Evolutionary conservation across 176 grass and related monocot species (phyloP).

Genomic region (Avena atlantica): DNA sequence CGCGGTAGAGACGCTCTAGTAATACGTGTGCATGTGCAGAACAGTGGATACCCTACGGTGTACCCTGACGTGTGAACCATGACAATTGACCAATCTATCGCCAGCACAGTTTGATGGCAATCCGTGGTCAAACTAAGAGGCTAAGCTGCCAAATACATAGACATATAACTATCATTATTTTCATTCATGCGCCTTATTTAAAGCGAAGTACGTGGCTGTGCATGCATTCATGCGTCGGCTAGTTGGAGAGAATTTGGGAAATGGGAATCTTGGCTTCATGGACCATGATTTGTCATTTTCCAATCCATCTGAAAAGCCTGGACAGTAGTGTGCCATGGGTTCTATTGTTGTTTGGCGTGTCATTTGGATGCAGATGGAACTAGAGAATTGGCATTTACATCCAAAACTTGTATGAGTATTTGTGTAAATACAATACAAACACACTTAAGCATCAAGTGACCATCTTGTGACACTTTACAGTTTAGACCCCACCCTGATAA

Average conservation of each 20-base stretch:
- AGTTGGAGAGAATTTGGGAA: slow-evolving; percentile 48
- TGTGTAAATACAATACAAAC: not conserved
- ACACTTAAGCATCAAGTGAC: not conserved
- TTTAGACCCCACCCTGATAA: not conserved
- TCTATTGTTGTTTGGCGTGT: not conserved
- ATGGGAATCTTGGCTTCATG: slow-evolving; percentile 29
- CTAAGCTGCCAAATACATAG: not conserved
- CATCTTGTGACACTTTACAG: not conserved
- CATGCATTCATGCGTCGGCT: slow-evolving; percentile 28
- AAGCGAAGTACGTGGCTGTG: not conserved
- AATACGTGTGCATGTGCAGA: not conserved
- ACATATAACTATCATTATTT: slow-evolving; percentile 6
- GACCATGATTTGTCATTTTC: slow-evolving; percentile 16
- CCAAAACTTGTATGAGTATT: not conserved
- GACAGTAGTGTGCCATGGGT: not conserved
- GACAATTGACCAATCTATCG: slow-evolving; percentile 31
- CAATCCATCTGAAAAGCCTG: not conserved
- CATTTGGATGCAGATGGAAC: not conserved
- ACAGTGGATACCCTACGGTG: slow-evolving; percentile 16
- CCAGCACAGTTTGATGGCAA: slow-evolving; percentile 16
- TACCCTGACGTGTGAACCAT: slow-evolving; percentile 28
- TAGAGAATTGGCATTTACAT: not conserved
- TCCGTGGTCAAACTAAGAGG: slow-evolving; percentile 50
- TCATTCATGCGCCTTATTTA: slow-evolving; percentile 22
- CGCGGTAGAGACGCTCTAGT: too few species aligned